Evolutionary conservation across 2,329 filamentous ascomycete genomes (phyloP), one percentile per base, ranked within the genome.

Genomic region (Ceratocystis variospora): DNA sequence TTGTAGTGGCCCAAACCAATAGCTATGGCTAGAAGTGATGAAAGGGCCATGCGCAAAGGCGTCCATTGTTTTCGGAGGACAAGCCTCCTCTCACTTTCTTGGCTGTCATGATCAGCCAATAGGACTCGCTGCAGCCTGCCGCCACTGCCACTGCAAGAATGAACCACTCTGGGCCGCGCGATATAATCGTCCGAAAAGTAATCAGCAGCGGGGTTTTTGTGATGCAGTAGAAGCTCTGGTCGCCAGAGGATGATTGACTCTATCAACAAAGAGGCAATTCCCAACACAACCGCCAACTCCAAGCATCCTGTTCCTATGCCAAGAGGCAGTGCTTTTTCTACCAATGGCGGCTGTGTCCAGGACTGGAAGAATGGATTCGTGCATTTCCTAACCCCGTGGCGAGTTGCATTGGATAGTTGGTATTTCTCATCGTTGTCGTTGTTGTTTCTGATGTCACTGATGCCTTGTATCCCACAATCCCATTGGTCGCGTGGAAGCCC

Each of bases 311-410:
- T 59, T n/a, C 63, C 63, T 6, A 59, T 33, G 22, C 63, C 33
- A 8, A 64, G 33, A 19, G 63, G 48, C 25, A 64, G 28, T 5
- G 37, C 8, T 17, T 37, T 57, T 44, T 55, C 31, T 17, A 33
- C 48, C 5, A 64, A 37, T n/a, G 48, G 48, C 44, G 63, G 50
- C 17, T 50, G 63, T 28, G 22, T 57, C 63, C 63, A 64, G 17
- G 63, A 33, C 10, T 64, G 45, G 19, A 64, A 64, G 63, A 64
- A 64, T 1, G 63, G 33, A n/a, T 64, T 64, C 5, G 63, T 64
- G 63, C 63, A 64, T 45, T 45, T 63, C 41, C 3, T 25, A 7
- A 31, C 37, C 2, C 19, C 31, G 3, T 12, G 5, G 33, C 10
- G 25, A 63, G 19, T 33, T 22, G 25, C 53, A 33, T 33, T 59